Evolutionary conservation across 768 basidiomycete genomes (phyloP).

Genomic region (Psilocybe subaeruginosa): DNA sequence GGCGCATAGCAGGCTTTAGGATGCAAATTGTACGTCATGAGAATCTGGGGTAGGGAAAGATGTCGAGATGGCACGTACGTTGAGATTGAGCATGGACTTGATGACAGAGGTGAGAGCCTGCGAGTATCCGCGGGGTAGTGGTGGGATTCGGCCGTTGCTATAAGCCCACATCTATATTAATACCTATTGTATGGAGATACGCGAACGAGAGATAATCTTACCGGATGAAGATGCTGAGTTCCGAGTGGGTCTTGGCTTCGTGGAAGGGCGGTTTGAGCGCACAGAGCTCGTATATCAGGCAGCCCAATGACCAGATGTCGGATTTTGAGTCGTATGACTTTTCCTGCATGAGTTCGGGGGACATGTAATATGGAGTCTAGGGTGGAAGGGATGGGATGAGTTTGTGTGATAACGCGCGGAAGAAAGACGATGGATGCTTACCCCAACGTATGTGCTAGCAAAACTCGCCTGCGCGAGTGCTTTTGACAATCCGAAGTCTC

Average conservation of each 20-base stretch:
- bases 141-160: slow-evolving; percentile 90
- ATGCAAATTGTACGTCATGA: not conserved
- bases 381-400: not conserved
- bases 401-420: too few relatives aligned
- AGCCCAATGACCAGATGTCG: slow-evolving; percentile 98
- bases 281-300: slow-evolving; percentile 95
- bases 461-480: slow-evolving; percentile 87
- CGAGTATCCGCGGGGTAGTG: slow-evolving; percentile 83
- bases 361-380: slow-evolving; percentile 99
- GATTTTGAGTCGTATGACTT: slow-evolving; percentile 97
- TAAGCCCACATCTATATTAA: not conserved
- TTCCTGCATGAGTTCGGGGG: slow-evolving; percentile 96
- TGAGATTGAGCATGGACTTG: slow-evolving; percentile 64
- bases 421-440: slow-evolving; percentile 39
- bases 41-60: not conserved
- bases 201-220: slow-evolving; percentile 27
- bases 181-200: not conserved
- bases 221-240: slow-evolving; percentile 84
- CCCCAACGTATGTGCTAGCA: slow-evolving; percentile 96
- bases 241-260: slow-evolving; percentile 87
- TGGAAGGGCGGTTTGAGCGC: slow-evolving; percentile 93
- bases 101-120: slow-evolving; percentile 72
- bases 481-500: slow-evolving; percentile 96
- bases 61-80: slow-evolving; percentile 4
- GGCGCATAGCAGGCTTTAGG: slow-evolving; percentile 80